phyloP scores from a whole-genome alignment of 176 grass and related monocot species.

The Otatea glauca region DNA sequence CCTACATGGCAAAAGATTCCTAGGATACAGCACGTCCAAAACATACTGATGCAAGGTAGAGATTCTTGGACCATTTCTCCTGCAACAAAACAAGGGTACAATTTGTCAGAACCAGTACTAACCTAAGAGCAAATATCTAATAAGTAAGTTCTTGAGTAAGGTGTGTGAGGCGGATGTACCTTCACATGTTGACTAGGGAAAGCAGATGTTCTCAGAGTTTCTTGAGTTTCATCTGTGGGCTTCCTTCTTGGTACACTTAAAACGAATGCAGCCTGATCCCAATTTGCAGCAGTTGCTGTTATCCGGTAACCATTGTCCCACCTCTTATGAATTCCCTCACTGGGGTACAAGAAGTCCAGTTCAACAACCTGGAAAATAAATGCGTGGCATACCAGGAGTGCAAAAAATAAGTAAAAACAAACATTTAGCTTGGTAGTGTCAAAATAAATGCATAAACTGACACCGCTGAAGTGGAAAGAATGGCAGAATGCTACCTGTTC shows the following conservation, averaged over 20 bases:
- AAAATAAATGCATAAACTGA: constrained; percentile 16
- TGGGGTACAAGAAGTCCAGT: constrained; percentile 96
- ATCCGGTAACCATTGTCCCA: constrained; percentile 93
- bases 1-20: constrained; percentile 41
- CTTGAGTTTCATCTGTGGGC: constrained; percentile 85
- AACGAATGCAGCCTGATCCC: constrained; percentile 88
- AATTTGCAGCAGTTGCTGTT: constrained; percentile 87
- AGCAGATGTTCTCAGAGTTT: constrained; percentile 89
- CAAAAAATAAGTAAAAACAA: neutral
- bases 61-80: constrained; percentile 96
- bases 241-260: constrained; percentile 88
- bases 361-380: constrained; percentile 79
- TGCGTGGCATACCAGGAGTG: neutral
- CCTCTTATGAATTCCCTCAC: constrained; percentile 95
- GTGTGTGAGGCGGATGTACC: constrained; percentile 47
- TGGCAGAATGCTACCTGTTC: constrained; percentile 61
- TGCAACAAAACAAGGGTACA: constrained; percentile 52
- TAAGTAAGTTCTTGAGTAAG: constrained; percentile 7
- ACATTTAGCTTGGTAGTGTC: constrained; percentile 12
- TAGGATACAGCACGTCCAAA: constrained; percentile 95
- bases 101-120: constrained; percentile 31
- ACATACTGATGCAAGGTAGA: constrained; percentile 93
- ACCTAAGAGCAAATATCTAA: neutral
- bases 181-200: constrained; percentile 97
- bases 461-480: constrained; percentile 5